These are phyloP conservation scores for Themeda triandra DNA, from an alignment of 176 grass and related monocot species.

Conservation along the genomic window DNA sequence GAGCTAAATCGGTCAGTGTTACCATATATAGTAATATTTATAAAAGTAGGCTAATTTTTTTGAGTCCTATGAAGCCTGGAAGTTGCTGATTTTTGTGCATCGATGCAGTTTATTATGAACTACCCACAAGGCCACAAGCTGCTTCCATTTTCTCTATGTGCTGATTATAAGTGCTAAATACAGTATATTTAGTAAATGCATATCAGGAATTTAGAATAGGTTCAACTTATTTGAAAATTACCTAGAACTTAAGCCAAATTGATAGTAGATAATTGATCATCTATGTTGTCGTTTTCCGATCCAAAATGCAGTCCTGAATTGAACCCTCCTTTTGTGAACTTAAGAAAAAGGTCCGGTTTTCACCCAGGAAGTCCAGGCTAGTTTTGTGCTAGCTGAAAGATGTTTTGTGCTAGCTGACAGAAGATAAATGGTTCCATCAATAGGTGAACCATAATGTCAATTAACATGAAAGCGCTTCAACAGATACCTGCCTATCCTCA, in stretches of 20 bases:
- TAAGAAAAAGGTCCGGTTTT: not conserved
- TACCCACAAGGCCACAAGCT: not conserved
- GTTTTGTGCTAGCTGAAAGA: not conserved
- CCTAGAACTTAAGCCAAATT: not conserved
- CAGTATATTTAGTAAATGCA: not conserved
- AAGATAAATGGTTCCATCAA: not conserved
- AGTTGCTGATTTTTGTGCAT: not conserved
- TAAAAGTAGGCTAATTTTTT: not conserved
- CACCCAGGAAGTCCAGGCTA: not conserved
- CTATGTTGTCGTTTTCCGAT: not conserved
- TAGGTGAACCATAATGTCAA: not conserved
- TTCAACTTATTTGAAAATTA: not conserved
- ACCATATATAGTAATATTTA: not conserved
- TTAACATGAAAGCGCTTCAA: not conserved
- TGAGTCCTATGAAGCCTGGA: not conserved
- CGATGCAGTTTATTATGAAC: conserved; percentile 2
- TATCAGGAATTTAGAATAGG: not conserved
- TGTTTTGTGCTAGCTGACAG: not conserved
- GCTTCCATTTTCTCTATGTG: not conserved
- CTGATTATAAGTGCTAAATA: not conserved
- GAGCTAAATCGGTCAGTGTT: not conserved
- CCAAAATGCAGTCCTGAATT: not conserved
- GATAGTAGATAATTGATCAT: not conserved
- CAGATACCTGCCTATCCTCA: not conserved
- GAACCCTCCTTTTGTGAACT: not conserved